Conservation (phyloP, 257 asterid species). For the Euphrasia confusa region DNA sequence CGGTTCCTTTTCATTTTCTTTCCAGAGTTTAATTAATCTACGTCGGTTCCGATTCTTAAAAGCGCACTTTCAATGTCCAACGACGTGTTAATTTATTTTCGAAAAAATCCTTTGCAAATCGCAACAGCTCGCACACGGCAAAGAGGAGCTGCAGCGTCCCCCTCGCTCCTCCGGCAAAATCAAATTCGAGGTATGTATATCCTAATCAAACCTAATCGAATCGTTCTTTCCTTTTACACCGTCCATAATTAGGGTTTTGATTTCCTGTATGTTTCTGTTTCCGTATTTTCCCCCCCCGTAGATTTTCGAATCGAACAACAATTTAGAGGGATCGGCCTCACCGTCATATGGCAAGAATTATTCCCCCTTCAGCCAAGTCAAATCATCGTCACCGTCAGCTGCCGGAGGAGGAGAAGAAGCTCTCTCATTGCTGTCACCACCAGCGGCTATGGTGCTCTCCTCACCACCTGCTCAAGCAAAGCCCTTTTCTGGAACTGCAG, state of each 20-base stretch:
- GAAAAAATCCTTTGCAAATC: constrained; percentile 21
- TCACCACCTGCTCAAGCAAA: constrained; percentile 25
- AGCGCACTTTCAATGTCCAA: no score
- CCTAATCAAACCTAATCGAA: constrained; percentile 12
- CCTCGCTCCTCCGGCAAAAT: constrained; percentile 34
- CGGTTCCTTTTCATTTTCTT: background rate
- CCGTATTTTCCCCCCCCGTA: constrained; percentile 10
- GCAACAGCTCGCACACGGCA: constrained; percentile 52
- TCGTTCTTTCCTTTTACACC: constrained; percentile 8
- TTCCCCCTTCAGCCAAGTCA: constrained; percentile 36
- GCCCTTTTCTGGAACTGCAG: constrained; percentile 20
- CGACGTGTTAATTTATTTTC: background rate
- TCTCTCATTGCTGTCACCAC: constrained; percentile 19
- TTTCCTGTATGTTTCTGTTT: constrained; percentile 28
- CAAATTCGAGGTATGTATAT: constrained; percentile 44
- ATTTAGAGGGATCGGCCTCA: constrained; percentile 32
- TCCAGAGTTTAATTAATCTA: no score
- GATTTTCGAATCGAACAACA: constrained; percentile 40
- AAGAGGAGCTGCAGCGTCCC: constrained; percentile 44
- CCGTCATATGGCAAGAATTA: constrained; percentile 41
- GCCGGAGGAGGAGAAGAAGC: constrained; percentile 19
- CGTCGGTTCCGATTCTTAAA: no score
- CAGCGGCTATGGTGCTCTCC: constrained; percentile 25
- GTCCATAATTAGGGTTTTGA: constrained; percentile 18
- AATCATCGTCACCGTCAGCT: background rate